Base-by-base conservation (phyloP, 2,329 filamentous ascomycete genomes). In the Mycosphaerella sp. region DNA sequence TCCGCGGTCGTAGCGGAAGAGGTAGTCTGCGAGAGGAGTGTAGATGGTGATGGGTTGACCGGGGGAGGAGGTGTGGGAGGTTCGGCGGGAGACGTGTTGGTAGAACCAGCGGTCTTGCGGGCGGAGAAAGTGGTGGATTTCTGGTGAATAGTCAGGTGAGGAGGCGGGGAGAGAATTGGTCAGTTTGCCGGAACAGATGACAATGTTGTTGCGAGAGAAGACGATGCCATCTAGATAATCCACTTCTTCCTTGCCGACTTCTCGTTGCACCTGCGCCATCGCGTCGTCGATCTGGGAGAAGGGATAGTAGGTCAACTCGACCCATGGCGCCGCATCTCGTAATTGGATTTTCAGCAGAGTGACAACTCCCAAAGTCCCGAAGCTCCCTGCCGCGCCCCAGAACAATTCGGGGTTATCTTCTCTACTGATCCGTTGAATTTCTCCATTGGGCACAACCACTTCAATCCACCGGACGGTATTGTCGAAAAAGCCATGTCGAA, bases 21-120 rank as follows among this genome's bases (percentile, higher is more conserved):
- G 70, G 59, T 83, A 83, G 45, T 80, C 77, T 6, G 69, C 66
- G 0, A 78, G 62, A 0, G 78, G 77, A 1, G 79, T 72, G 1
- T 66, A 53, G 21, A 56, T 55, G 39, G 26, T 60, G 7, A 55
- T 43, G 23, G 46, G 42, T 40, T 43, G 51, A 11, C 29, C 45
- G 38, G 54, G 54, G 9, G 17, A 21, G 9, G 17, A 21, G 26
- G 4, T 41, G 9, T 32, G 53, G 17, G 12, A 55, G 17, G 56
- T 60, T 17, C 49, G 56, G 8, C 75, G 68, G 59, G 80, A 70
- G 1, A 80, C 84, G 59, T 86, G 85, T 2, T 89, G 72, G 56
- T 88, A 89, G 65, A 87, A 88, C 87, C 86, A 90, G 0, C 83
- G 81, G 59, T 90, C 86, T 3, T 67, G 68, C 0, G 78, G 72